Conservation (phyloP, 2,329 filamentous ascomycete genomes). For the Colletotrichum ledebouriae region DNA sequence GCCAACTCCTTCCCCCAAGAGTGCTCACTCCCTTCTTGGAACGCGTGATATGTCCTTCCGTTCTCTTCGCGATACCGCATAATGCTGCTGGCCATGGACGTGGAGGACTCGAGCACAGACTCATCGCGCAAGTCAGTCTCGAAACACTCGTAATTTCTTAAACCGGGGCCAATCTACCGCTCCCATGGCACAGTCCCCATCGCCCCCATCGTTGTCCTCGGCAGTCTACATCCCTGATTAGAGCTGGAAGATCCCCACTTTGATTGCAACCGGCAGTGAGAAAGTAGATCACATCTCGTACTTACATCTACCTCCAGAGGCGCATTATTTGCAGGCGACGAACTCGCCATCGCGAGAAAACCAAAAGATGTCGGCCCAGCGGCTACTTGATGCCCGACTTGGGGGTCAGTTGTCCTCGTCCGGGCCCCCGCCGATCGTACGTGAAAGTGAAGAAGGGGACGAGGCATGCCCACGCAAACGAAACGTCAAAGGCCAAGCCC, state of each 20-base stretch:
- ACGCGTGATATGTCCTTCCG: slow-evolving; percentile 55
- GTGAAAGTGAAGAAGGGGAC: not conserved
- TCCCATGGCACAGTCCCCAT: slow-evolving; percentile 18
- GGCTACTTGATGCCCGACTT: not conserved
- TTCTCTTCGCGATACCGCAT: slow-evolving; percentile 55
- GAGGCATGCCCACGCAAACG: too few species aligned
- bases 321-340: slow-evolving; percentile 2
- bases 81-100: slow-evolving; percentile 54
- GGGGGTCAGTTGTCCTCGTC: not conserved
- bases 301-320: slow-evolving; percentile 20
- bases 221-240: not conserved
- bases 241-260: too few species aligned
- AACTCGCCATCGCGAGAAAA: too few species aligned
- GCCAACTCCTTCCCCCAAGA: not conserved
- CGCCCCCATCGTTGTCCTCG: slow-evolving; percentile 6
- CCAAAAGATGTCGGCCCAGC: not conserved
- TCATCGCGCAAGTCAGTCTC: slow-evolving; percentile 8
- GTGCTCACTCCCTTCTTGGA: slow-evolving; percentile 46
- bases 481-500: too few species aligned
- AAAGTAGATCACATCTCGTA: not conserved
- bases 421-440: not conserved
- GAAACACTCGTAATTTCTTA: not conserved
- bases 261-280: not conserved
- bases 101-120: slow-evolving; percentile 46
- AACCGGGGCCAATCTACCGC: not conserved